A percentile compares a stretch with the other conserved stretches of the same genome.
phyloP scores from a whole-genome alignment of 176 grass and related monocot genomes.

The Typha latifolia region DNA sequence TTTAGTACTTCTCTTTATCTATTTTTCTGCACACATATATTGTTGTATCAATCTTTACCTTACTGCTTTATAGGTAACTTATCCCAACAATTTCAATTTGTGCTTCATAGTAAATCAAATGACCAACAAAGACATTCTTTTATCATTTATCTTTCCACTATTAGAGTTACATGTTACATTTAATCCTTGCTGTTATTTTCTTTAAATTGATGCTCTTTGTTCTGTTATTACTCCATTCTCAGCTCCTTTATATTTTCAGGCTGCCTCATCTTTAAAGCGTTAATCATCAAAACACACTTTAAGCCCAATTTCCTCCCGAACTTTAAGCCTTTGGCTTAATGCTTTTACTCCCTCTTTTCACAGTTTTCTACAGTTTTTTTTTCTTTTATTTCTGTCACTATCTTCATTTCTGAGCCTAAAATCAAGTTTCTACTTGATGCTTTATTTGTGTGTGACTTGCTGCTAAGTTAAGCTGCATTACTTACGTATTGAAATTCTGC shows the following conservation, averaged over 20 bases:
- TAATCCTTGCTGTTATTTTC: no score
- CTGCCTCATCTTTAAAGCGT: neutral
- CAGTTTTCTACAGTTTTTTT: neutral
- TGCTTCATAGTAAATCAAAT: no score
- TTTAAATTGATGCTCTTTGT: neutral
- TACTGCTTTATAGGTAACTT: no score
- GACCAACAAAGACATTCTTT: no score
- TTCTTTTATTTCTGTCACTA: neutral
- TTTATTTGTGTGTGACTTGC: conserved; percentile 2
- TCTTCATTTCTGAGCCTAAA: neutral
- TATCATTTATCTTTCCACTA: no score
- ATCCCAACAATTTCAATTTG: no score
- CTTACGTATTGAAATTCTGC: neutral
- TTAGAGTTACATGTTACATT: no score
- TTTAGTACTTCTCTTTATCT: no score
- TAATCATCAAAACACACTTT: neutral
- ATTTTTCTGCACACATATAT: no score
- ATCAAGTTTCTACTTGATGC: neutral
- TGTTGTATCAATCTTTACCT: no score
- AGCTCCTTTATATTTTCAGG: neutral
- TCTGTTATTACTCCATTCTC: neutral
- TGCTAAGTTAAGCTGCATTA: neutral
- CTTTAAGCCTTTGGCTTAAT: neutral
- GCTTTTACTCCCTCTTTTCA: neutral
- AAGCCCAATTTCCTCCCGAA: neutral